Conservation (phyloP, 73 alveolate species). For the Stentor roeselii region DNA sequence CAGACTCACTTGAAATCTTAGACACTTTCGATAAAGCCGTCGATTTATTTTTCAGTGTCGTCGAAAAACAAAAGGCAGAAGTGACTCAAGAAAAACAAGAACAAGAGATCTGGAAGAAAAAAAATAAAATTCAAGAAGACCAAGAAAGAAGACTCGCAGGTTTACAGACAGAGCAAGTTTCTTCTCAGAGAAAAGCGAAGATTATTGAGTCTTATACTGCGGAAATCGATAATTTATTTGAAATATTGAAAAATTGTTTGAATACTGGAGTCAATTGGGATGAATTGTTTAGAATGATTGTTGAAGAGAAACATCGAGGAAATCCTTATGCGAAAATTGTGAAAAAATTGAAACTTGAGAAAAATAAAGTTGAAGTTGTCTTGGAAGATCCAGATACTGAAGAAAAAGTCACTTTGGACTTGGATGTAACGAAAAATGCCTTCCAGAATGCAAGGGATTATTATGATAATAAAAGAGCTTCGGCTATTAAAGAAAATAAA, state of each 20-base stretch:
- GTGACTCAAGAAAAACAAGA: conserved; percentile 18
- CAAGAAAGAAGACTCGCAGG: conserved; percentile 65
- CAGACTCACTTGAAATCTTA: conserved; percentile 40
- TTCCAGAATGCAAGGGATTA: conserved; percentile 63
- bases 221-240: conserved; percentile 68
- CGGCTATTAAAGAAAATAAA: conserved; percentile 61
- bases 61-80: conserved; percentile 24
- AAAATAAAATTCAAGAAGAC: conserved; percentile 72
- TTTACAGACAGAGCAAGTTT: conserved; percentile 68
- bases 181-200: conserved; percentile 65
- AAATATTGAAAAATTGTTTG: conserved; percentile 50
- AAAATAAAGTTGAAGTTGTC: conserved; percentile 46
- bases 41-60: conserved; percentile 10
- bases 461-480: conserved; percentile 64
- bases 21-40: conserved; percentile 22
- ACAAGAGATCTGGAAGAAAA: conserved; percentile 68
- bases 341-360: conserved; percentile 62
- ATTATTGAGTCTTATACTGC: conserved; percentile 61
- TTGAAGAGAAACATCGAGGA: conserved; percentile 75
- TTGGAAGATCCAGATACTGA: conserved; percentile 54
- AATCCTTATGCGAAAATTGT: conserved; percentile 80
- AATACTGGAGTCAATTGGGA: conserved; percentile 78
- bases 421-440: conserved; percentile 22
- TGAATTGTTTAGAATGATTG: conserved; percentile 75
- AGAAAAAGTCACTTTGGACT: conserved; percentile 28